These are phyloP conservation scores for Liquidambar formosana DNA, from an alignment of 164 flowering plant species.

Conservation along the genomic window DNA sequence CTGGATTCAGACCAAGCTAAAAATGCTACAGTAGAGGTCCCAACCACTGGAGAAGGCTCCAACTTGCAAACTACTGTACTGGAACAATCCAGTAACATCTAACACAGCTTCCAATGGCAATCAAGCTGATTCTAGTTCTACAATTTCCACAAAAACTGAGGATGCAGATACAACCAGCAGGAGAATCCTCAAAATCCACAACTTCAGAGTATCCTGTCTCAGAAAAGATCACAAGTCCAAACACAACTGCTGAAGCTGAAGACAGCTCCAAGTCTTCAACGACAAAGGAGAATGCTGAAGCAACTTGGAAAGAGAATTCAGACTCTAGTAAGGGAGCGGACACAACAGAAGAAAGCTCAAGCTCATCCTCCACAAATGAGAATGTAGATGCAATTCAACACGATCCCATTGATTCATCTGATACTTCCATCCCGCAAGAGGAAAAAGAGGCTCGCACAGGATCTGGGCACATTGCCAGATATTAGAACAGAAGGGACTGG, in stretches of 20 bases:
- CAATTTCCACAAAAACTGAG: conserved; percentile 1
- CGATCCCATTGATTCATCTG: conserved; percentile 31
- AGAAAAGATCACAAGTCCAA: conserved; percentile 4
- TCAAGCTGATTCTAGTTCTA: conserved; percentile 9
- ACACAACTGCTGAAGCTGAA: conserved; percentile 19
- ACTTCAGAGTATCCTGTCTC: not conserved
- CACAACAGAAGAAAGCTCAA: conserved; percentile 16
- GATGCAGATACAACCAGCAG: not conserved
- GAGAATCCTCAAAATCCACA: conserved; percentile 9
- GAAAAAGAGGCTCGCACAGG: conserved; percentile 23
- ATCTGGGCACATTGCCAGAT: conserved; percentile 38
- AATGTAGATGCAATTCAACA: conserved; percentile 14
- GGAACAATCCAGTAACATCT: conserved; percentile 5
- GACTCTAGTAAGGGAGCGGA: conserved; percentile 9
- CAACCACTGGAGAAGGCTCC: conserved; percentile 1
- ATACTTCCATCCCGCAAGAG: conserved; percentile 19
- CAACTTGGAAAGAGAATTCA: conserved; percentile 14
- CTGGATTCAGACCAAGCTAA: conserved; percentile 8
- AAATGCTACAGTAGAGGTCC: conserved; percentile 11
- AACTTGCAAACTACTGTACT: not conserved
- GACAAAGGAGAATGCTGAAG: conserved; percentile 6
- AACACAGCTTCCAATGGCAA: conserved; percentile 1
- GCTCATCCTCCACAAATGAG: conserved; percentile 13
- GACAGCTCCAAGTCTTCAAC: not conserved
- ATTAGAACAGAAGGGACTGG: conserved; percentile 23